Conservation (phyloP, 2,329 filamentous ascomycete species). For the Fusarium protoensiforme region DNA sequence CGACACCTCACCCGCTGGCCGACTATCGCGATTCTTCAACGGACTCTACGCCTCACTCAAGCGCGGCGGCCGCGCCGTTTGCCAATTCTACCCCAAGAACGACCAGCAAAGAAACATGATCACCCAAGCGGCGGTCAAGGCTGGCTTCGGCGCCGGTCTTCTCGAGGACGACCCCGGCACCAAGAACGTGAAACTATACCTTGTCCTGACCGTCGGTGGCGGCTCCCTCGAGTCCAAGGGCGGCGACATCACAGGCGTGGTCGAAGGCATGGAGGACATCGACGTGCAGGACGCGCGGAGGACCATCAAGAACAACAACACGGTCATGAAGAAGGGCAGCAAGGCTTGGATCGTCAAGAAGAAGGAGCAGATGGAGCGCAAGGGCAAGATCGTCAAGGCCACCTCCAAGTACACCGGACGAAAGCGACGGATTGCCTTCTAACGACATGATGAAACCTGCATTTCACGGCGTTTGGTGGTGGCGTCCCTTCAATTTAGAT, state of each 20-base stretch:
- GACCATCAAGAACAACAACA: conserved; percentile 58
- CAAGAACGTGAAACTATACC: conserved; percentile 96
- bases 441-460: conserved; percentile 34
- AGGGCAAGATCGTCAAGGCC: conserved; percentile 93
- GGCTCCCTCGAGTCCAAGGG: conserved; percentile 59
- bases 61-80: conserved; percentile 89
- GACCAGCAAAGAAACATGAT: conserved; percentile 93
- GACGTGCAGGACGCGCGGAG: conserved; percentile 79
- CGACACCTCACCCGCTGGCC: conserved; percentile 82
- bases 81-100: conserved; percentile 99
- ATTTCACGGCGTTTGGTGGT: conserved; percentile 47
- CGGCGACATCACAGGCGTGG: conserved; percentile 90
- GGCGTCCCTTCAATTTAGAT: conserved; percentile 30
- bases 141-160: conserved; percentile 94
- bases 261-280: conserved; percentile 88
- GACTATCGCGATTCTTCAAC: conserved; percentile 89
- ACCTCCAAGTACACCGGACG: conserved; percentile 94
- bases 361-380: conserved; percentile 92
- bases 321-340: conserved; percentile 79
- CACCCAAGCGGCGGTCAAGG: conserved; percentile 86
- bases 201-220: conserved; percentile 90
- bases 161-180: conserved; percentile 96
- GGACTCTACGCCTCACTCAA: conserved; percentile 87
- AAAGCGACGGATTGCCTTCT: conserved; percentile 85
- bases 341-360: conserved; percentile 87